Evolutionary conservation across 257 asterid genomes (phyloP).

Genomic region (Salvia rosmarinus): DNA sequence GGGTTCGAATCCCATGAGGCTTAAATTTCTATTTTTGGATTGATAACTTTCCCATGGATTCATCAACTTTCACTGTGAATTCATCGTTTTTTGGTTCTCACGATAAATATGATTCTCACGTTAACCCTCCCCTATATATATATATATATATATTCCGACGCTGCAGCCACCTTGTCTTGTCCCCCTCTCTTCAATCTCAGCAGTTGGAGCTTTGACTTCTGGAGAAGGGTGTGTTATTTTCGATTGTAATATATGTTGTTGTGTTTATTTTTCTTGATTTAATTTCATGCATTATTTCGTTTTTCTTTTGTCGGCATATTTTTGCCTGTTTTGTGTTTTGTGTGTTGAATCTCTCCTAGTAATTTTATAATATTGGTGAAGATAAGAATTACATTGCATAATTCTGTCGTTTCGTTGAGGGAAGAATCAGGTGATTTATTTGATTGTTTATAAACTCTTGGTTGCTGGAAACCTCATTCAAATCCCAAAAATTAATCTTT

Average conservation of each 20-base stretch:
- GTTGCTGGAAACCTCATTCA: constrained; percentile 8
- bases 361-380: not conserved
- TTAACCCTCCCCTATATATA: too few species aligned
- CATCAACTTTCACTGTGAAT: too few species aligned
- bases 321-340: not conserved
- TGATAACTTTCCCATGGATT: too few species aligned
- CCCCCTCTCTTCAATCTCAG: constrained; percentile 29
- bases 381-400: not conserved
- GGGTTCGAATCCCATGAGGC: too few species aligned
- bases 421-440: constrained; percentile 5
- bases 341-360: not conserved
- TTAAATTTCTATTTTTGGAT: too few species aligned
- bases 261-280: not conserved
- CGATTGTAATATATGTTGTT: not conserved
- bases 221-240: constrained; percentile 33
- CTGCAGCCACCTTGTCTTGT: constrained; percentile 3
- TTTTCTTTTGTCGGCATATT: not conserved
- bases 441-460: not conserved
- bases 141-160: too few species aligned
- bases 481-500: not conserved
- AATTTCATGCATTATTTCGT: constrained; percentile 19
- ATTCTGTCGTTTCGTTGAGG: not conserved
- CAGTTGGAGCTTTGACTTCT: constrained; percentile 33
- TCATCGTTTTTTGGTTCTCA: too few species aligned
- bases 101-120: too few species aligned